Base-by-base conservation (phyloP, 768 basidiomycete genomes). In the Leucocoprinus leucothites region DNA sequence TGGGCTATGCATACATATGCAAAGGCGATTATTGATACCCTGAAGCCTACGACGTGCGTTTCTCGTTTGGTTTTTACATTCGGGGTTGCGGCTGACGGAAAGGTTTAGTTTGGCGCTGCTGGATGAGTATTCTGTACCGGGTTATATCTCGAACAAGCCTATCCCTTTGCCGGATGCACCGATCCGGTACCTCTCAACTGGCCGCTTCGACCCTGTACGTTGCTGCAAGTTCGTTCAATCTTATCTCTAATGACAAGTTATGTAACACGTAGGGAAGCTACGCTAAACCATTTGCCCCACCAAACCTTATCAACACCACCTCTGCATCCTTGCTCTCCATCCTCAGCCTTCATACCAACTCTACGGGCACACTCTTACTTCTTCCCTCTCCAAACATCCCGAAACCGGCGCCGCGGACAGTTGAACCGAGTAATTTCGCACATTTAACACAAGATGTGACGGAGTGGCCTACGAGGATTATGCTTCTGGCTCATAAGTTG, bases 271-370 rank as follows among this genome's bases (percentile, higher is more conserved):
- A 81, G 78, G 64, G 67, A 54, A 57, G 64, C 2, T 61, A 67
- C 18, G 67, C 73, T 0, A 60, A 74, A 48, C 65, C 64, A 1
- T 84, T 84, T 51, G 62, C 72, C 2, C 78, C 84, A 2, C 85
- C 85, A 14, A 86, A 86, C 58, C 70, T 86, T 31, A 63, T 84
- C 43, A 79, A 77, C 57, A 75, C 77, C 4, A 76, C 80, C 1
- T 76, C 82, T 0, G 82, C 85, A 3, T 73, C 84, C 1, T 71
- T 86, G 56, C 63, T 86, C 53, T 69, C 77, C 13, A 63, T 76
- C 41, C 63, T 73, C 8, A 62, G 58, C 51, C 56, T 66, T 22
- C 21, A 21, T 41, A 45, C 51, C 42, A 31, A 53, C 14, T 51
- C 58, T 7, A 34, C 63, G 1, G 69, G 67, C 2, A 69, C 70